These are phyloP conservation scores for Telopea speciosissima DNA, from an alignment of 177 flowering plant genomes.

Conservation along the genomic window DNA sequence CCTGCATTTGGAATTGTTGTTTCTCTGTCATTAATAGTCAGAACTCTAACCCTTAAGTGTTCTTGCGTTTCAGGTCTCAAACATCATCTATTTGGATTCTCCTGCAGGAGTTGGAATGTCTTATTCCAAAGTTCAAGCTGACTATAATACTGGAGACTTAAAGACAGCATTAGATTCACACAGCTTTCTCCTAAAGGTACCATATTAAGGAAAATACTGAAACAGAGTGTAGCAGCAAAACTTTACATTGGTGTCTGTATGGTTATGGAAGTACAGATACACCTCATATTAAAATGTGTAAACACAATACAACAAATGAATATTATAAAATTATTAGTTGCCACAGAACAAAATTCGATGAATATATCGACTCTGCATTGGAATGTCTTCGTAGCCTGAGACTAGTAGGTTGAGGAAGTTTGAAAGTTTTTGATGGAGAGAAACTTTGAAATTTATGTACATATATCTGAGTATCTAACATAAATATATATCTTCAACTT, in stretches of 20 bases:
- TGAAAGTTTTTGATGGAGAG: too few species aligned
- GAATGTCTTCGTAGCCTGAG: too few species aligned
- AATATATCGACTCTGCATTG: too few species aligned
- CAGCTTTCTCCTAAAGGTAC: constrained; percentile 58
- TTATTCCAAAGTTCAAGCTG: constrained; percentile 39
- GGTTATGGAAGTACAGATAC: too few species aligned
- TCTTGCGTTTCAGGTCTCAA: constrained; percentile 45
- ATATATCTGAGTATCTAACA: not conserved
- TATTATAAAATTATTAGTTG: too few species aligned
- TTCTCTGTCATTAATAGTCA: not conserved
- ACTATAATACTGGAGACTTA: constrained; percentile 44
- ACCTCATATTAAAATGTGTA: too few species aligned
- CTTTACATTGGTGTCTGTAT: too few species aligned
- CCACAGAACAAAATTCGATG: too few species aligned
- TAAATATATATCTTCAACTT: not conserved
- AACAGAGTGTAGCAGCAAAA: not conserved
- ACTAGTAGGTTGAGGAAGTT: too few species aligned
- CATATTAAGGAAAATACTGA: not conserved
- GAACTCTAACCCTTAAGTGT: not conserved
- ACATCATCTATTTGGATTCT: constrained; percentile 63
- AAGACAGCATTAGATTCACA: constrained; percentile 55
- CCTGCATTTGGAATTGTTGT: not conserved
- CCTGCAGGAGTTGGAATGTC: constrained; percentile 79
- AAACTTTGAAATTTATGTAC: too few species aligned
- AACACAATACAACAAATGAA: too few species aligned